Evolutionary conservation across 1,284 basidiomycete species (phyloP), one percentile per base, ranked within the genome.

Genomic region (Thelephora terrestris): DNA sequence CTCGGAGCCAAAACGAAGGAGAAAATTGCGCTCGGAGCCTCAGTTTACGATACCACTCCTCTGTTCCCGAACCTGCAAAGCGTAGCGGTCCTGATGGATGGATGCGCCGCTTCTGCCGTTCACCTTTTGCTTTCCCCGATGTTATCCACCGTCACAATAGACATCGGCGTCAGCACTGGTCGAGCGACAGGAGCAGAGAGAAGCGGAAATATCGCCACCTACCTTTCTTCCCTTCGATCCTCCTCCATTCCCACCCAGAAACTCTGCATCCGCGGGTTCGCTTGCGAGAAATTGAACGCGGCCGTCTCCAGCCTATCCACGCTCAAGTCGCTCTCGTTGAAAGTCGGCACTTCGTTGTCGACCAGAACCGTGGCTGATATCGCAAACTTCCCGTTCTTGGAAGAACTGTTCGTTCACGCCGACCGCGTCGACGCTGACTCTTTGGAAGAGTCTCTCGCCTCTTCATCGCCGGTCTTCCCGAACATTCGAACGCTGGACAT

Each of bases 381-480:
- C 42, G 64, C 69, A 9, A 50, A 54, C 2, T 71, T 79, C 38
- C 70, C 71, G 2, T 45, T 49, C 35, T 67, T 81, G 44, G 53
- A 56, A 37, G 62, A 73, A 43, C 65, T 81, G 38, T 67, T 73
- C 49, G 52, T 79, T 16, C 76, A 80, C 51, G 71, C 72, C 4
- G 64, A 67, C 23, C 67, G 67, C 55, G 58, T 77, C 47, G 63
- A 66, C 42, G 47, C 57, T 16, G 60, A 67, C 17, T 59, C 61
- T 16, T 56, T 73, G 37, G 53, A 55, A 14, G 52, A 59, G 7
- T 52, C 60, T 17, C 50, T 65, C 9, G 39, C 55, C 43, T 32
- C 48, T 20, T 18, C 47, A 7, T 38, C 14, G 25, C 32, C 53
- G 16, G 55, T 60, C 46, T 77, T 80, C 55, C 67, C 68, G 27